A percentile compares a stretch with the other conserved stretches of the same genome.
These are phyloP conservation scores for Colletotrichum graminicola DNA, from an alignment of 2,329 filamentous ascomycete genomes.

Conservation along the genomic window DNA sequence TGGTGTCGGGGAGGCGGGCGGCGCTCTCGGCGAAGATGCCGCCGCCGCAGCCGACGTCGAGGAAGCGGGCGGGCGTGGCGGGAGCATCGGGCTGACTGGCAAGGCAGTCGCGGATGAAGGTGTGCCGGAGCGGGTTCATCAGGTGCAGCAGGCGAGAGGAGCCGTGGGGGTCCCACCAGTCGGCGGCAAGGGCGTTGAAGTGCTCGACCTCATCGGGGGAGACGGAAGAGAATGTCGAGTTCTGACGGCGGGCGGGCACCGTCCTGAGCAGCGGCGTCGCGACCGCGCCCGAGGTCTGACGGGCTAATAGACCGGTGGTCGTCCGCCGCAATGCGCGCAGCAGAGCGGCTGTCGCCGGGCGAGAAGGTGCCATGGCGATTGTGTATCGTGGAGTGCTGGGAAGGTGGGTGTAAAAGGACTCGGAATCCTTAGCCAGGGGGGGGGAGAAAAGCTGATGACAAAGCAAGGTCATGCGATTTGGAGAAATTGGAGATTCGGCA, in stretches of 20 bases:
- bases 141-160: slow-evolving; percentile 92
- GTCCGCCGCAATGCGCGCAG: slow-evolving; percentile 36
- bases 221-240: slow-evolving; percentile 73
- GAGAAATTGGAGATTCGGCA: slow-evolving; percentile 17
- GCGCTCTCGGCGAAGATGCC: slow-evolving; percentile 95
- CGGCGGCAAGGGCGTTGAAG: slow-evolving; percentile 91
- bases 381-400: slow-evolving; percentile 12
- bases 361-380: slow-evolving; percentile 36
- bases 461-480: slow-evolving; percentile 36
- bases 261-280: slow-evolving; percentile 16
- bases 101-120: slow-evolving; percentile 85
- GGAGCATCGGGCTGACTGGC: slow-evolving; percentile 60
- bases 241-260: slow-evolving; percentile 4
- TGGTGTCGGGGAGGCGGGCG: slow-evolving; percentile 74
- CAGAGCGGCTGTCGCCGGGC: slow-evolving; percentile 38
- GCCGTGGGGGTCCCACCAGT: slow-evolving; percentile 98
- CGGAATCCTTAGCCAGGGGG: slow-evolving; percentile 28
- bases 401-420: slow-evolving; percentile 36
- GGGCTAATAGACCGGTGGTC: neutral
- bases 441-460: slow-evolving; percentile 20
- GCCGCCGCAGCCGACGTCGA: slow-evolving; percentile 95
- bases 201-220: slow-evolving; percentile 91
- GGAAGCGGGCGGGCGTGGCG: slow-evolving; percentile 65
- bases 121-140: slow-evolving; percentile 97
- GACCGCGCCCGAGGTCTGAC: slow-evolving; percentile 15